phyloP scores from a whole-genome alignment of 805 yeast genomes.

The Candida vaughaniae region DNA sequence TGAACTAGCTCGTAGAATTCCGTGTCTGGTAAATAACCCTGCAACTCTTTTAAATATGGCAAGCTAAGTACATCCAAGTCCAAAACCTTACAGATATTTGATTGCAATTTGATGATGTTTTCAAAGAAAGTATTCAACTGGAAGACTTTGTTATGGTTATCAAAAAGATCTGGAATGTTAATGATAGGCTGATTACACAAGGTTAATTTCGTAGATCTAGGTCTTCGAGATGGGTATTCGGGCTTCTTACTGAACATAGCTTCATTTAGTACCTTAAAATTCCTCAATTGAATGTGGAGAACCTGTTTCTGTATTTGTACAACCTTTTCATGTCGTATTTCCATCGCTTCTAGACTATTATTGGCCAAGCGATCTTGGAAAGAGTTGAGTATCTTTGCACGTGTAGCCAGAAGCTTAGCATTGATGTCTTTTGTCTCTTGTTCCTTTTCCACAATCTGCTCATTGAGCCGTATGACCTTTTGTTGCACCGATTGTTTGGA shows the following conservation, averaged over 20 bases:
- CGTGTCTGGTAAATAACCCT: conserved; percentile 20
- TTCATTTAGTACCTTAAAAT: conserved; percentile 27
- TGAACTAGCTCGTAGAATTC: conserved; percentile 29
- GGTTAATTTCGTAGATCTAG: not conserved
- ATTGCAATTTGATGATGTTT: conserved; percentile 23
- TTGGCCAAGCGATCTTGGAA: not conserved
- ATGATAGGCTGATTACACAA: conserved; percentile 29
- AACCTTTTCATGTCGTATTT: conserved; percentile 11
- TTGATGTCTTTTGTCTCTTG: conserved; percentile 1
- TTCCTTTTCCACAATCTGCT: conserved; percentile 12
- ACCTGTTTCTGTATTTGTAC: conserved; percentile 25
- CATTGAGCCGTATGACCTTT: conserved; percentile 14
- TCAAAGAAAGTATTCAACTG: conserved; percentile 32
- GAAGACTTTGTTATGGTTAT: conserved; percentile 22
- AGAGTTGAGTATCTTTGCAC: not conserved
- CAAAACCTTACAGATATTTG: conserved; percentile 19
- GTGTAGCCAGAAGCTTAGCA: not conserved
- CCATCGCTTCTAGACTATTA: not conserved
- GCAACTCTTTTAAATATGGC: conserved; percentile 27
- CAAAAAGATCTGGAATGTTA: conserved; percentile 24
- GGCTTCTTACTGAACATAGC: conserved; percentile 15
- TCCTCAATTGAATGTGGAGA: conserved; percentile 19
- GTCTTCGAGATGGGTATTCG: not conserved
- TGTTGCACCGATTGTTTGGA: conserved; percentile 12
- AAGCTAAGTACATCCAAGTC: conserved; percentile 13